Evolutionary conservation across 2,329 filamentous ascomycete genomes (phyloP), one percentile per base, ranked within the genome.

Genomic region (Alternaria consortialis): DNA sequence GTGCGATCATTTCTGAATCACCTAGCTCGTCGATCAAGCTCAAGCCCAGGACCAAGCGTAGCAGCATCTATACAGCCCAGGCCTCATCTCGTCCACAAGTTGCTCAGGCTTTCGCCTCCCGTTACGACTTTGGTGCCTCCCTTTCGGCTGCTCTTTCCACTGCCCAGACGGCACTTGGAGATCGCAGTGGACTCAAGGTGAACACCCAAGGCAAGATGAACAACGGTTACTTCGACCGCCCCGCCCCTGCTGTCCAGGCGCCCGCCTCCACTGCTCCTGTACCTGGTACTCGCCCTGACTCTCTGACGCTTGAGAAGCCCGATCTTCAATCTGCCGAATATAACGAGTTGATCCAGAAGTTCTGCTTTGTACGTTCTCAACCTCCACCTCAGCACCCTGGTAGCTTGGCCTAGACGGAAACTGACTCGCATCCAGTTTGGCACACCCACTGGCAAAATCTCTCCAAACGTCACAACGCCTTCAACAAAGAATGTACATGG

Each of bases 331-430:
- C 93, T 66, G 89, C 92, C 62, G 94, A 94, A 62, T 98, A 99
- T 79, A 92, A 96, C 81, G 95, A 99, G 82, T 87, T 99, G 68
- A 91, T 99, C 80, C 94, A 97, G 84, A 97, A 97, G 84, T 99
- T 97, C 86, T 99, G 95, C 86, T 99, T 98, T 88, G 94, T 97
- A 94, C 89, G 94, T 97, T 86, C 86, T 74, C 72, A 73, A 75
- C 75, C 68, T 60, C 39, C 58, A 56, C 34, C 40, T 76, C 72
- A 74, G 71, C 77, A 70, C 68, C 66, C 71, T 65, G 65, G 64
- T 66, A 74, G 71, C 69, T 69, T 68, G 69, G 74, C 70, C 70
- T 75, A 71, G 70, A 69, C 73, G 74, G 74, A 73, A 74, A 74
- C 77, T 80, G 79, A 82, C 77, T 69, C 60, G 73, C 69, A 69